Evolutionary conservation across 1,284 basidiomycete species (phyloP), one percentile per base, ranked within the genome.

Genomic region (Ganoderma meredithae): DNA sequence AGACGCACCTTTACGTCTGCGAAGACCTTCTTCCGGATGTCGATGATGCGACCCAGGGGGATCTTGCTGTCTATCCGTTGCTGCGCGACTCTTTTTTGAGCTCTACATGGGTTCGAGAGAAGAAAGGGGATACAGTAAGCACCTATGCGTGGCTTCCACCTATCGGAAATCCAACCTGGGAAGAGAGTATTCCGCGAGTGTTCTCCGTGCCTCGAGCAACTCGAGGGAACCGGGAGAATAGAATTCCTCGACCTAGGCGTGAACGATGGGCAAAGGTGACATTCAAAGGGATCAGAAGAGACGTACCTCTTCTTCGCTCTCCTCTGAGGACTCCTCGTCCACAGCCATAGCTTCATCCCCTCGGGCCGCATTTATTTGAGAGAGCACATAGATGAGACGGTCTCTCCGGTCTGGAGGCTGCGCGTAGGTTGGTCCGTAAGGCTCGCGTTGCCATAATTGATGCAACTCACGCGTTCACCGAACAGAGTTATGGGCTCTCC

Each of bases 401-500:
- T 98, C 97, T 79, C 98, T 84, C 71, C 98, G 86, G 82, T 95
- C 93, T 76, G 93, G 92, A 75, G 92, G 90, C 92, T 94, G 78
- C 31, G 41, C 44, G 72, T 71, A 74, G 67, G 59, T 72, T 22
- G 69, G 62, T 27, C 63, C 70, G 62, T 36, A 62, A 61, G 61
- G 27, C 55, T 40, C 60, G 19, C 58, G 13, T 39, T 5, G 4
- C 15, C 39, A 25, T 60, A 58, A 17, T 8, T 12, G 2, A 40
- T 39, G n/a, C 4, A 27, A 88, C 94, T 79, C 77, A 96, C 95
- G 62, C 95, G 90, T 87, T 99, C 98, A 68, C 96, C 98, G 75
- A 99, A 99, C 43, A 99, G 86, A 7, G 96, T 99, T 72, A 98
- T 96, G 41, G 98, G 98, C 79, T 99, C 95, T 39, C 95, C 96